These are phyloP conservation scores for Corrigiola litoralis DNA, from an alignment of 179 eudicot genomes.

Conservation along the genomic window DNA sequence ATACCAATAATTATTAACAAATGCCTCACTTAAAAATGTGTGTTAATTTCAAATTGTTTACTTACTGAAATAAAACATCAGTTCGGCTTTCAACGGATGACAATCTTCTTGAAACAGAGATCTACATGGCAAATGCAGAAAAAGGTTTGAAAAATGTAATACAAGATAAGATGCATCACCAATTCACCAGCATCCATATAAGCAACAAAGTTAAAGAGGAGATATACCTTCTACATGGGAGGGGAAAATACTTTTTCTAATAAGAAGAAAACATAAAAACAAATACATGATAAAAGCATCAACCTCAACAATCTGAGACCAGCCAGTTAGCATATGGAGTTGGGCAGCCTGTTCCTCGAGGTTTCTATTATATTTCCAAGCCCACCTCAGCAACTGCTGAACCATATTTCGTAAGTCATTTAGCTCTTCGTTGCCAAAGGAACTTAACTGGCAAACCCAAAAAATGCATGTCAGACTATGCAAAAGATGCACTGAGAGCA, in stretches of 20 bases:
- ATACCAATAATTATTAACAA: slow-evolving; percentile 13
- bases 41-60: slow-evolving; percentile 4
- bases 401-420: slow-evolving; percentile 65
- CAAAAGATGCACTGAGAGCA: slow-evolving; percentile 1
- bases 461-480: slow-evolving; percentile 38
- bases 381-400: slow-evolving; percentile 89
- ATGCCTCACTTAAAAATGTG: background rate
- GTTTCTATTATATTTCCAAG: slow-evolving; percentile 92
- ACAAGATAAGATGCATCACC: background rate
- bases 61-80: slow-evolving; percentile 84
- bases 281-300: slow-evolving; percentile 3
- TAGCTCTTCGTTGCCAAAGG: slow-evolving; percentile 78
- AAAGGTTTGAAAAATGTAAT: slow-evolving; percentile 2
- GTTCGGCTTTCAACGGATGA: slow-evolving; percentile 69
- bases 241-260: too few species aligned
- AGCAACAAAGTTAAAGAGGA: background rate
- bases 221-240: background rate
- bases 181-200: background rate
- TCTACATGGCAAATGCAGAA: slow-evolving; percentile 36
- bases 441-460: slow-evolving; percentile 48
- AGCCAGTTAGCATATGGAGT: slow-evolving; percentile 96
- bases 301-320: slow-evolving; percentile 97
- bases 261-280: too few species aligned
- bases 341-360: slow-evolving; percentile 99
- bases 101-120: slow-evolving; percentile 80